A percentile compares a stretch with the other conserved stretches of the same genome.
These are phyloP conservation scores for Huntiella abstrusa DNA, from an alignment of 2,329 filamentous ascomycete species.

Conservation along the genomic window DNA sequence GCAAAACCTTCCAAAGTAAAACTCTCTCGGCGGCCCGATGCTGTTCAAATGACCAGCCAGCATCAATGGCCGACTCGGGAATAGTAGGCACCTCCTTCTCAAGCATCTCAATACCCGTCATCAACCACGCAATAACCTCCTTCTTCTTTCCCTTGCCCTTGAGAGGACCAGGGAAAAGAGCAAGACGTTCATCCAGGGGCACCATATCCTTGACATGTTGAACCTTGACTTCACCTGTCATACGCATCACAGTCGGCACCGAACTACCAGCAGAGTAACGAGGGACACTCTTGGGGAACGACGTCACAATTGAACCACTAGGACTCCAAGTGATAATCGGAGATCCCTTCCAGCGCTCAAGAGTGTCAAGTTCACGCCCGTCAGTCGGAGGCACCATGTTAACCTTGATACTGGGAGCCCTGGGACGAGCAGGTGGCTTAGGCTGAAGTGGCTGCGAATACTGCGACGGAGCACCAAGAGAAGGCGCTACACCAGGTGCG, in stretches of 20 bases:
- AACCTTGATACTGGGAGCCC: slow-evolving; percentile 34
- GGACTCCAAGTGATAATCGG: slow-evolving; percentile 80
- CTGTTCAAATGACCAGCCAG: slow-evolving; percentile 36
- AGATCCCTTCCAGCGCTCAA: slow-evolving; percentile 79
- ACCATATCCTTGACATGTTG: slow-evolving; percentile 55
- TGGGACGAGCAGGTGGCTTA: slow-evolving; percentile 22
- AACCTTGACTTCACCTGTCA: slow-evolving; percentile 65
- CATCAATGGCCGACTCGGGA: slow-evolving; percentile 30
- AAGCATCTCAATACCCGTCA: slow-evolving; percentile 52
- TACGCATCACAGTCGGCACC: slow-evolving; percentile 61
- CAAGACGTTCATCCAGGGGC: slow-evolving; percentile 50
- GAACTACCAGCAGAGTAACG: slow-evolving; percentile 61
- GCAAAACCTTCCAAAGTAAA: slow-evolving; percentile 72
- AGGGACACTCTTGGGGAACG: slow-evolving; percentile 75
- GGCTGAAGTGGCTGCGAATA: slow-evolving; percentile 10
- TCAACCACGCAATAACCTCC: slow-evolving; percentile 68
- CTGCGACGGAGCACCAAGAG: slow-evolving; percentile 8
- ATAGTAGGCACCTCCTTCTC: slow-evolving; percentile 38
- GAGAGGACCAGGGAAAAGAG: slow-evolving; percentile 77
- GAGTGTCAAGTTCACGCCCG: slow-evolving; percentile 50
- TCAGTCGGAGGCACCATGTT: slow-evolving; percentile 45
- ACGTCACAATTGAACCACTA: slow-evolving; percentile 63
- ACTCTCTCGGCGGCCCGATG: slow-evolving; percentile 64
- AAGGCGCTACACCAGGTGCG: background rate
- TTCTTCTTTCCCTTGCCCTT: slow-evolving; percentile 91